Evolutionary conservation across 2,329 filamentous ascomycete species (phyloP), one percentile per base, ranked within the genome.

Genomic region (Tolypocladium ophioglossoides): DNA sequence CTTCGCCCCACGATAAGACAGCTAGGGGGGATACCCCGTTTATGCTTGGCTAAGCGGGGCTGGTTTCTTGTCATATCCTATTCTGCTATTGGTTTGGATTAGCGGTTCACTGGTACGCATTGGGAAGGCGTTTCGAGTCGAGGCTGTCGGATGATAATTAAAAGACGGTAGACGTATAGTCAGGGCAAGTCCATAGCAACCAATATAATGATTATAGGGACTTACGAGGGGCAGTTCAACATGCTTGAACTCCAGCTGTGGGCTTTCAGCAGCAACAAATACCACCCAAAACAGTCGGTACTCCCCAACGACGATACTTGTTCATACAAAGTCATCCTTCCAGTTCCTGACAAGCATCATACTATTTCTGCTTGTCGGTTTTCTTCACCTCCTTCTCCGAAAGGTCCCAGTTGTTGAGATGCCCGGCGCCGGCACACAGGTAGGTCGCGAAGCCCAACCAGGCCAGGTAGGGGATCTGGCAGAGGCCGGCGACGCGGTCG

Each of bases 401-500:
- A 55, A 87, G 72, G 60, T 82, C 77, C 86, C 86, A 90, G 50
- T 74, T 70, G 66, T 90, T 91, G 69, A 90, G 67, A 59, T 85
- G 74, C 1, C 86, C 84, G 3, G 84, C 78, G 0, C 83, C 83
- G 1, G 81, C 82, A 63, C 84, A 89, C 52, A 97, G 74, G 66
- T 96, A 97, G 0, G 87, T 90, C 35, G 91, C 91, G 66, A 95
- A 96, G 52, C 84, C 76, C 62, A 96, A 72, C 92, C 92, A 97
- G 18, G 76, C 87, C 30, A 95, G 72, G 66, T 96, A 97, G 0
- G 91, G 92, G 27, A 81, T 79, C 70, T 95, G 78, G 59, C 83
- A 77, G 81, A 83, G 91, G 18, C 83, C 87, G 22, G 89, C 84
- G 9, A 83, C 77, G 22, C 76, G 69, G 68, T 96, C 91, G 49